Base-by-base conservation (phyloP, 768 basidiomycete genomes). In the Trichaptum fuscoviolaceum region DNA sequence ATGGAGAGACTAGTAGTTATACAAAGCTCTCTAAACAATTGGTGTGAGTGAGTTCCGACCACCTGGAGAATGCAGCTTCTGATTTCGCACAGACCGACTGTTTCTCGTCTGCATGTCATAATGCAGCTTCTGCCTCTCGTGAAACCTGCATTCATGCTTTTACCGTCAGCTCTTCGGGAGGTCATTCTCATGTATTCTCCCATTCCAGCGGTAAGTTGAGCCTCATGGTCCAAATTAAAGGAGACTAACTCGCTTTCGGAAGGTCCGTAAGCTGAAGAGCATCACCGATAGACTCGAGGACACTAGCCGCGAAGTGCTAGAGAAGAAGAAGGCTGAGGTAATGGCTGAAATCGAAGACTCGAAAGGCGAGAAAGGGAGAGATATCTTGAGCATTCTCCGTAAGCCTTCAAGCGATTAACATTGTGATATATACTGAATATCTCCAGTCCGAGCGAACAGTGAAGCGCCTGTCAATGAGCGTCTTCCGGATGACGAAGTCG, bases 131-230 rank as follows among this genome's bases (percentile, higher is more conserved):
- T 61, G 3, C 59, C 59, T 23, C 30, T 61, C 59, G 59, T 61
- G 24, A 61, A 25, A 18, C 25, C 25, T 84, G 0, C 70, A 80
- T 2, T 72, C 83, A 6, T 73, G 72, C 35, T 76, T 85, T 66
- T 74, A 83, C 18, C 75, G 82, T 64, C 77, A 73, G 67, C 57
- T 85, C 25, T 80, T 83, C 8, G 80, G 82, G 35, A 75, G 71
- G 70, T 75, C 74, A 0, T 83, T 82, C 0, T 72, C 76, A 65
- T 63, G 70, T 52, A 52, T 20, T 52, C 42, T 12, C 42, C 42
- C 20, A 15, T 52, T 52, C 42, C 42, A 12, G 20, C 42, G 15
- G 42, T 52, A 52, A 15, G 42, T 52, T 24, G 23, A 8, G 17
- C 35, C 17, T 34, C 23, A 5, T 9, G 17, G 59, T 1, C 15